Conservation (phyloP, 2,329 filamentous ascomycete species). For the Daldinia sp. region DNA sequence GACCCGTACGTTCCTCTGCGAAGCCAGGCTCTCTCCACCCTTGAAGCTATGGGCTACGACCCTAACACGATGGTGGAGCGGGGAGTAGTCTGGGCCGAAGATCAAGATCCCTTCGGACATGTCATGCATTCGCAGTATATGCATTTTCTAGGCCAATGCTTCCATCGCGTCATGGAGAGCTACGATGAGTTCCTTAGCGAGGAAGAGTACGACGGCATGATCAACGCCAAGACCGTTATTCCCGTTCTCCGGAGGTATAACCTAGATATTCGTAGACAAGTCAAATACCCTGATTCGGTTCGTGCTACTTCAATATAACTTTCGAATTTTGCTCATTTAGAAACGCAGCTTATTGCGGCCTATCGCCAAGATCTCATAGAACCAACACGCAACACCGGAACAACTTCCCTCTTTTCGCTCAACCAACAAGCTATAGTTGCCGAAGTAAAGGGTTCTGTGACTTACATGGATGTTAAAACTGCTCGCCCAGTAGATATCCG, state of each 20-base stretch:
- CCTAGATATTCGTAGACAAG: slow-evolving; percentile 36
- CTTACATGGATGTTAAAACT: slow-evolving; percentile 37
- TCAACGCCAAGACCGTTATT: slow-evolving; percentile 34
- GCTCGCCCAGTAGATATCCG: slow-evolving; percentile 38
- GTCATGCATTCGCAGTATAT: slow-evolving; percentile 41
- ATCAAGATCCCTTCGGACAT: slow-evolving; percentile 42
- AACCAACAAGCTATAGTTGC: slow-evolving; percentile 40
- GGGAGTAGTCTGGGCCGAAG: slow-evolving; percentile 41
- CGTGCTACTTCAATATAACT: neutral
- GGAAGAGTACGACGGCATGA: slow-evolving; percentile 40
- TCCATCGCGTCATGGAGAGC: slow-evolving; percentile 39
- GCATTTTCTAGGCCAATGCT: slow-evolving; percentile 37
- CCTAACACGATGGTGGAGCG: slow-evolving; percentile 31
- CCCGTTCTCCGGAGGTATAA: slow-evolving; percentile 37
- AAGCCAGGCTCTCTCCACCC: slow-evolving; percentile 24
- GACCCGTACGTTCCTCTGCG: slow-evolving; percentile 33
- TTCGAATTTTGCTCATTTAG: neutral
- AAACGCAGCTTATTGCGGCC: slow-evolving; percentile 33
- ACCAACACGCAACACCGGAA: slow-evolving; percentile 32
- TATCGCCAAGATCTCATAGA: slow-evolving; percentile 32
- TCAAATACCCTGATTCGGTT: slow-evolving; percentile 33
- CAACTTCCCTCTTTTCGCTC: slow-evolving; percentile 34
- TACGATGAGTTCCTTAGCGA: slow-evolving; percentile 39
- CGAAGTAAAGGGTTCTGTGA: slow-evolving; percentile 32
- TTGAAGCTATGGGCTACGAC: slow-evolving; percentile 34